These are phyloP conservation scores for Glonium stellatum DNA, from an alignment of 495 filamentous ascomycete genomes.

Conservation along the genomic window DNA sequence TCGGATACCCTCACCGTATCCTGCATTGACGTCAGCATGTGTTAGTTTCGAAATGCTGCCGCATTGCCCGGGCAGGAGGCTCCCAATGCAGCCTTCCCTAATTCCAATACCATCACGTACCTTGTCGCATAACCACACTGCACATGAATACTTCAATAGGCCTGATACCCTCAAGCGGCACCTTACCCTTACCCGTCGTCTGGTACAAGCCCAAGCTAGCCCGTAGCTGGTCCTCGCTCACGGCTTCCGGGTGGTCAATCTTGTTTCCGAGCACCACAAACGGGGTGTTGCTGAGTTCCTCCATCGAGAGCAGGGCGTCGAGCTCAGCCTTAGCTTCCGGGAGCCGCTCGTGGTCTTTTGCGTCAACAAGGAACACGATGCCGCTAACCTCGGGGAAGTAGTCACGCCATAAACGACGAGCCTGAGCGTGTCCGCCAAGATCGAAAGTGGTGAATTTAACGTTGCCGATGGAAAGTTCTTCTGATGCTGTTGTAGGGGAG, in stretches of 20 bases:
- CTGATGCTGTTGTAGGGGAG: conserved; percentile 56
- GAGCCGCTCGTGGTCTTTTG: conserved; percentile 91
- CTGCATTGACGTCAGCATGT: conserved; percentile 22
- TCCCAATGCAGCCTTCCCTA: too few species aligned
- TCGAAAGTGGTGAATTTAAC: conserved; percentile 97
- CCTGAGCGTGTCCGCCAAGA: conserved; percentile 94
- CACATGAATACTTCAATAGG: conserved; percentile 99
- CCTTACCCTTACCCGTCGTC: conserved; percentile 97
- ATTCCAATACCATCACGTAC: conserved; percentile 40
- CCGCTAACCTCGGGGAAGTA: conserved; percentile 92
- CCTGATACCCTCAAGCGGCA: conserved; percentile 86
- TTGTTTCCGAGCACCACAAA: conserved; percentile 96
- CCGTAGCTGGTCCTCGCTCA: conserved; percentile 89
- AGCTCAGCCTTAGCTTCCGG: conserved; percentile 92
- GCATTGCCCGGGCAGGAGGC: too few species aligned
- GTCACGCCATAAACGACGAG: conserved; percentile 94
- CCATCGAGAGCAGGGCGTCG: conserved; percentile 51
- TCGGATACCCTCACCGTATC: conserved; percentile 71
- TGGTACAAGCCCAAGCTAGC: conserved; percentile 87
- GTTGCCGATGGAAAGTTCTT: conserved; percentile 94
- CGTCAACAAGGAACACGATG: conserved; percentile 96
- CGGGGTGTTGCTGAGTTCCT: conserved; percentile 65
- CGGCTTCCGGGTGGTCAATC: conserved; percentile 94
- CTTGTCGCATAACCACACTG: conserved; percentile 95
- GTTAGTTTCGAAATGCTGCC: too few species aligned